A percentile compares a stretch with the other conserved stretches of the same genome.
phyloP scores from a whole-genome alignment of 2,329 filamentous ascomycete species.

The Conoideocrella luteorostrata region DNA sequence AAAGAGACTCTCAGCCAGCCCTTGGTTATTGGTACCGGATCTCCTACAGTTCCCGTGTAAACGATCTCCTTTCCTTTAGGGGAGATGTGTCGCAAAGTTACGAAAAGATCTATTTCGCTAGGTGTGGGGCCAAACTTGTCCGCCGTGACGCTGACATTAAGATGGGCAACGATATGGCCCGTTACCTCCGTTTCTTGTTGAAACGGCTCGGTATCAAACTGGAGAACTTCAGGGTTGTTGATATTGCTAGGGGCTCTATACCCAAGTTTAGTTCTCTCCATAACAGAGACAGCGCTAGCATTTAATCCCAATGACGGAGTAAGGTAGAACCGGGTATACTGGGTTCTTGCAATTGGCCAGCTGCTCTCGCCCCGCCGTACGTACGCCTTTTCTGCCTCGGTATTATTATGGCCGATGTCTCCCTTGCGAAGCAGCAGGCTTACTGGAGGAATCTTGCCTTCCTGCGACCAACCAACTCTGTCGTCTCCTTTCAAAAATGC shows the following conservation, averaged over 20 bases:
- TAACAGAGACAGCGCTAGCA: background rate
- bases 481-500: slow-evolving; percentile 66
- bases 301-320: slow-evolving; percentile 9
- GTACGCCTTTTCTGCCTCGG: slow-evolving; percentile 52
- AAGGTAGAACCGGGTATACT: slow-evolving; percentile 57
- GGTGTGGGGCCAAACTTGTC: slow-evolving; percentile 35
- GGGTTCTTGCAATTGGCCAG: slow-evolving; percentile 62
- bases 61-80: slow-evolving; percentile 49
- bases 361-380: slow-evolving; percentile 49
- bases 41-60: slow-evolving; percentile 61
- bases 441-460: slow-evolving; percentile 53
- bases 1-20: slow-evolving; percentile 56
- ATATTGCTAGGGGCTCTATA: slow-evolving; percentile 49
- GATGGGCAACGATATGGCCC: slow-evolving; percentile 57
- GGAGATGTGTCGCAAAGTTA: slow-evolving; percentile 54
- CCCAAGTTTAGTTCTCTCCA: background rate
- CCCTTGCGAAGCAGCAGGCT: slow-evolving; percentile 58
- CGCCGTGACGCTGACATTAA: slow-evolving; percentile 53
- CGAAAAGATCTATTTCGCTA: slow-evolving; percentile 56
- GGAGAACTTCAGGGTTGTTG: slow-evolving; percentile 45
- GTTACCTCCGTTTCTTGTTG: slow-evolving; percentile 62
- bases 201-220: slow-evolving; percentile 53
- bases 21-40: slow-evolving; percentile 56
- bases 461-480: slow-evolving; percentile 49
- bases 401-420: slow-evolving; percentile 60